Evolutionary conservation across 169 alveolate genomes (phyloP).

Genomic region (Cryptosporidium sp.): DNA sequence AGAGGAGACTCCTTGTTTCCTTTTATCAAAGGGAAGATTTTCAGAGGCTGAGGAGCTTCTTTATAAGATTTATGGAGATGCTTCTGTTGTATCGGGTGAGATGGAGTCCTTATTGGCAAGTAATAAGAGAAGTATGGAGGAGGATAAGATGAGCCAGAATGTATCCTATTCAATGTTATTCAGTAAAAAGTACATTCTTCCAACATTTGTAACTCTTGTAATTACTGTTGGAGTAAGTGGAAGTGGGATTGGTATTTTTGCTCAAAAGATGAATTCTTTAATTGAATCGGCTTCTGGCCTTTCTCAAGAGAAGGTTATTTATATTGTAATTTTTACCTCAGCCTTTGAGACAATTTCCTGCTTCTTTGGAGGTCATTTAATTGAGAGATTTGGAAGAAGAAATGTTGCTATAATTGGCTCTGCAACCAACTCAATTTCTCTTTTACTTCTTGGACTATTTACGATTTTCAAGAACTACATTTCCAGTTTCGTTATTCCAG

Average conservation of each 20-base stretch:
- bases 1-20: conserved; percentile 61
- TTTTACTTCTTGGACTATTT: conserved; percentile 23
- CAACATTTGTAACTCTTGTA: conserved; percentile 23
- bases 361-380: conserved; percentile 55
- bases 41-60: conserved; percentile 63
- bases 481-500: background rate
- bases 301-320: conserved; percentile 42
- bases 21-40: conserved; percentile 25
- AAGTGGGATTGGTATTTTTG: conserved; percentile 70
- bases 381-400: conserved; percentile 59
- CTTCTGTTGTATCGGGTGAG: conserved; percentile 1
- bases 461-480: conserved; percentile 26
- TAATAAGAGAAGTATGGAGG: conserved; percentile 21
- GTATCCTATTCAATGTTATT: conserved; percentile 27
- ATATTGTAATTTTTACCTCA: conserved; percentile 27
- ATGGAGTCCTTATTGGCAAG: conserved; percentile 29
- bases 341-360: conserved; percentile 20
- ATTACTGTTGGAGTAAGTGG: conserved; percentile 57
- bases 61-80: conserved; percentile 32
- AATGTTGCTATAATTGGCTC: conserved; percentile 55
- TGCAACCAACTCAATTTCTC: conserved; percentile 17
- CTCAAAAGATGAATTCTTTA: conserved; percentile 54
- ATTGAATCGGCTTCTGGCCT: conserved; percentile 56
- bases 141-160: conserved; percentile 7
- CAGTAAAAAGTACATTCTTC: conserved; percentile 29